A percentile compares a stretch with the other conserved stretches of the same genome.
Evolutionary conservation across 2,329 filamentous ascomycete species (phyloP).

Genomic region (Cercospora janseana): DNA sequence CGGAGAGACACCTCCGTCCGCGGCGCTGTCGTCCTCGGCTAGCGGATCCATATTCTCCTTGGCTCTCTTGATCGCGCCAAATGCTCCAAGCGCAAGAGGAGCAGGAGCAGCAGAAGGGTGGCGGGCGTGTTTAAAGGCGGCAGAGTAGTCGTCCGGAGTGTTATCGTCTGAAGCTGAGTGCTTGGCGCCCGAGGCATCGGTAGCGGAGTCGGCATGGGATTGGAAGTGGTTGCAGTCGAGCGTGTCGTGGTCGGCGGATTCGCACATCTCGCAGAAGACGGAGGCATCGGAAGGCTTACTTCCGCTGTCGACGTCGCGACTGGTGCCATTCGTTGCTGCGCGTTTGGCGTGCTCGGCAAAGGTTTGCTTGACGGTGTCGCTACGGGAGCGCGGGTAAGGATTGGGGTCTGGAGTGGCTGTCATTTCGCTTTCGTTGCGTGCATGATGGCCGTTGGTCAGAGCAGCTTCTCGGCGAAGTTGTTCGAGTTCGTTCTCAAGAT

Average conservation of each 20-base stretch:
- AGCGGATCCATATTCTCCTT: constrained; percentile 25
- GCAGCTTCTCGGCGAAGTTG: constrained; percentile 44
- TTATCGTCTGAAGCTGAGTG: constrained; percentile 14
- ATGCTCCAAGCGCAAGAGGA: constrained; percentile 15
- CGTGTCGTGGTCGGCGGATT: constrained; percentile 88
- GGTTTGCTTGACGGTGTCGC: constrained; percentile 62
- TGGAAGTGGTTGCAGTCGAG: constrained; percentile 69
- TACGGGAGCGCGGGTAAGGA: constrained; percentile 40
- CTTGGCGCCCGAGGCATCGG: constrained; percentile 21
- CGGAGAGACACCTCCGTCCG: constrained; percentile 34
- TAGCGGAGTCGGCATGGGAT: constrained; percentile 12
- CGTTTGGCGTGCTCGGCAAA: constrained; percentile 59
- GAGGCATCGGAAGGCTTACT: constrained; percentile 10
- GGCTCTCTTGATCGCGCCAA: constrained; percentile 5
- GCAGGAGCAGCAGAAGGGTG: constrained; percentile 17
- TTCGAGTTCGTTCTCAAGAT: constrained; percentile 86
- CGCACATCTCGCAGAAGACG: constrained; percentile 94
- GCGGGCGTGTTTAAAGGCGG: constrained; percentile 10
- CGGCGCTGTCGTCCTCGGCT: constrained; percentile 12
- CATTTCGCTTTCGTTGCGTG: constrained; percentile 38
- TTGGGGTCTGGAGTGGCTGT: constrained; percentile 29
- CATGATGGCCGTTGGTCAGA: constrained; percentile 43
- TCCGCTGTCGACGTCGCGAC: constrained; percentile 8
- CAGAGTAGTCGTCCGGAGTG: constrained; percentile 10
- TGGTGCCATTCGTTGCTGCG: constrained; percentile 1